phyloP scores from a whole-genome alignment of 2,329 filamentous ascomycete genomes.

The Colletotrichum salicis region DNA sequence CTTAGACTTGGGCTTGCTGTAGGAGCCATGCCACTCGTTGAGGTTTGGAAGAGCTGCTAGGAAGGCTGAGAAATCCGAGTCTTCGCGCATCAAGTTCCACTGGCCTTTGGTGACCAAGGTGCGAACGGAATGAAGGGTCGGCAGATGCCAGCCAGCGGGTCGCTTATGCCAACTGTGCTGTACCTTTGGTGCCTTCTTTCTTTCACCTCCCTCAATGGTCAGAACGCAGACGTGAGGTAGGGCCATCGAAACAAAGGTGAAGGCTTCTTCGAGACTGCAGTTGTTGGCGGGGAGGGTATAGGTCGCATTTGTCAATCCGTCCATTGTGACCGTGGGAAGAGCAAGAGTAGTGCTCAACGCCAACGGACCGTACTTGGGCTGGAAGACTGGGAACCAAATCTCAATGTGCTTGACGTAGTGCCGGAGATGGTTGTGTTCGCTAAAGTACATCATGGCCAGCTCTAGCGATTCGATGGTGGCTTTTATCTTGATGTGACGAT shows the following conservation, averaged over 20 bases:
- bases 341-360: constrained; percentile 55
- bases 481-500: constrained; percentile 80
- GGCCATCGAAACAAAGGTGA: constrained; percentile 68
- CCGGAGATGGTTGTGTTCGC: constrained; percentile 66
- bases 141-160: constrained; percentile 49
- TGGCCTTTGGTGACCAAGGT: constrained; percentile 79
- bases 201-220: constrained; percentile 80
- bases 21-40: constrained; percentile 70
- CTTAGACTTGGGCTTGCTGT: constrained; percentile 79
- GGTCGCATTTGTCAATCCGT: constrained; percentile 65
- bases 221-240: constrained; percentile 73
- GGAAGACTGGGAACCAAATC: constrained; percentile 81
- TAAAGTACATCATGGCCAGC: constrained; percentile 70
- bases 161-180: constrained; percentile 39
- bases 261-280: constrained; percentile 76
- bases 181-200: constrained; percentile 79
- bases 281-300: constrained; percentile 73
- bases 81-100: constrained; percentile 78
- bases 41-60: constrained; percentile 72
- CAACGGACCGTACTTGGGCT: constrained; percentile 61
- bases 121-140: constrained; percentile 65
- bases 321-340: constrained; percentile 63
- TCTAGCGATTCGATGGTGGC: constrained; percentile 72
- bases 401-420: constrained; percentile 77
- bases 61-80: constrained; percentile 71